These are phyloP conservation scores for Euptelea pleiosperma DNA, from an alignment of 164 flowering plant species.

Conservation along the genomic window DNA sequence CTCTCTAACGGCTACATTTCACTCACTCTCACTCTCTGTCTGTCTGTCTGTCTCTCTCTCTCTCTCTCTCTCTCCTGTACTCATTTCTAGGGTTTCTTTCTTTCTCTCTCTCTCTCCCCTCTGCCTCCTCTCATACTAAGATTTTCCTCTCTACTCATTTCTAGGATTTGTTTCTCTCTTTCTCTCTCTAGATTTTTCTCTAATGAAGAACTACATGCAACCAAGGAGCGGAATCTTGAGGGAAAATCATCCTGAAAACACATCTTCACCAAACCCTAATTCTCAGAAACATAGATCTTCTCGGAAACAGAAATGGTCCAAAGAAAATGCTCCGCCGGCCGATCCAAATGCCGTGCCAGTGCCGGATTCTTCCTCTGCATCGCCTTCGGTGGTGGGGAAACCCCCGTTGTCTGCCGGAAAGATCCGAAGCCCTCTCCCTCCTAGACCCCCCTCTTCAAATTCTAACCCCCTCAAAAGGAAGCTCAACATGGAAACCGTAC, in stretches of 20 bases:
- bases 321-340: slow-evolving; percentile 58
- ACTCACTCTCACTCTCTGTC: slow-evolving; percentile 1
- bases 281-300: slow-evolving; percentile 34
- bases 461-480: slow-evolving; percentile 73
- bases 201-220: slow-evolving; percentile 60
- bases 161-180: slow-evolving; percentile 16
- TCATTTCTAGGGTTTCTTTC: slow-evolving; percentile 12
- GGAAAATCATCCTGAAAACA: slow-evolving; percentile 29
- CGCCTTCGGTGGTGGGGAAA: slow-evolving; percentile 19
- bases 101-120: slow-evolving; percentile 15
- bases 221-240: slow-evolving; percentile 50
- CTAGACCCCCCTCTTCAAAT: slow-evolving; percentile 59
- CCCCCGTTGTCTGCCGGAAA: slow-evolving; percentile 35
- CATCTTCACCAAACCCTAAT: slow-evolving; percentile 33
- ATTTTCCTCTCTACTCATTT: background rate
- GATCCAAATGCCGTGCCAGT: slow-evolving; percentile 34
- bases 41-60: slow-evolving; percentile 9
- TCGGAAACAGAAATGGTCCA: slow-evolving; percentile 37
- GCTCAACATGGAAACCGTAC: slow-evolving; percentile 43
- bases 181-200: slow-evolving; percentile 6
- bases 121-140: no score
- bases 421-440: slow-evolving; percentile 72
- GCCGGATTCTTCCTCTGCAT: slow-evolving; percentile 21
- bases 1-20: slow-evolving; percentile 21
- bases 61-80: slow-evolving; percentile 6